These are phyloP conservation scores for Discostella stelligeroides DNA, from an alignment of 108 stramenopile genomes.

Conservation along the genomic window DNA sequence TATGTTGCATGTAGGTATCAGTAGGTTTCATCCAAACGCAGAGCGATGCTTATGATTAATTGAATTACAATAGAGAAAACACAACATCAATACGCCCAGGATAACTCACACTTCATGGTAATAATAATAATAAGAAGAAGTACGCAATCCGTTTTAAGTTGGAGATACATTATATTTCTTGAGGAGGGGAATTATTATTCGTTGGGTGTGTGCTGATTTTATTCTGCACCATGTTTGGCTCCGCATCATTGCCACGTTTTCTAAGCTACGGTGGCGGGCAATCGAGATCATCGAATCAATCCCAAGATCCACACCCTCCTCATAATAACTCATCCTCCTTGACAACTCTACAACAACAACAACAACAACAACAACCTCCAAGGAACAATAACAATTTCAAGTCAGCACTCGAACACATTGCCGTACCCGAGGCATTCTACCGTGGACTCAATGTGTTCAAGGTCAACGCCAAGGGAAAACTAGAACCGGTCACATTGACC, in stretches of 20 bases:
- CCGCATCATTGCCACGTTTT: no score
- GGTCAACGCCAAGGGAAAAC: conserved; percentile 70
- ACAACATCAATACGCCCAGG: no score
- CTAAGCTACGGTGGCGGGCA: neutral
- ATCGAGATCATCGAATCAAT: neutral
- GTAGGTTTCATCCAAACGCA: no score
- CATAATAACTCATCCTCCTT: neutral
- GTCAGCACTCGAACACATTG: conserved; percentile 55
- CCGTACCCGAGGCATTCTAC: conserved; percentile 52
- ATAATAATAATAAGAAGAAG: no score
- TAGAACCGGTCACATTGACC: conserved; percentile 50
- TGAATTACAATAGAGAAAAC: no score
- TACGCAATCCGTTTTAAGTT: no score
- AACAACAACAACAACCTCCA: neutral
- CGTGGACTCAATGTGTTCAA: conserved; percentile 63
- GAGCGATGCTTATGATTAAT: no score
- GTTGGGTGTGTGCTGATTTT: neutral
- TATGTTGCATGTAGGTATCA: no score
- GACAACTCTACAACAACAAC: conserved; percentile 1
- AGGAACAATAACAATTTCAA: conserved; percentile 64
- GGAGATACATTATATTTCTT: no score
- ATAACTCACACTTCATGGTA: no score
- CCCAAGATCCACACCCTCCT: neutral
- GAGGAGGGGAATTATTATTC: no score
- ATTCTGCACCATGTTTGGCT: no score